Evolutionary conservation across 1,284 basidiomycete genomes (phyloP).

Genomic region (Ceratobasidium sp.): DNA sequence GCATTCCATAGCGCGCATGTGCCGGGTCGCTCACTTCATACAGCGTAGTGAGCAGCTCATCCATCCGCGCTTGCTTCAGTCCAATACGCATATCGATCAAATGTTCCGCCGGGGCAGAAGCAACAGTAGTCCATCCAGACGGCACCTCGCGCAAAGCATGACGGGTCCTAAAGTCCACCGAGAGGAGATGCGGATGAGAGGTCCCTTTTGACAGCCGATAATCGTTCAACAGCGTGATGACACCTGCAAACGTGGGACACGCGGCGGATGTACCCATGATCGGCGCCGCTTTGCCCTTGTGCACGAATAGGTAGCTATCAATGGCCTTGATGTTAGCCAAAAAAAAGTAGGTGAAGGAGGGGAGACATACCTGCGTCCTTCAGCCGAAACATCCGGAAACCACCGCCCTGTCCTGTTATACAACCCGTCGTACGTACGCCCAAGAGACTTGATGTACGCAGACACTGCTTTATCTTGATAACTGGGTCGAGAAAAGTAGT

Average conservation of each 20-base stretch:
- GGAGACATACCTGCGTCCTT: conserved; percentile 54
- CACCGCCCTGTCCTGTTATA: conserved; percentile 53
- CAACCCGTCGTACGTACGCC: conserved; percentile 51
- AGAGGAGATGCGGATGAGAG: conserved; percentile 11
- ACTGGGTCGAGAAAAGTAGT: conserved; percentile 66
- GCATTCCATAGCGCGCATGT: conserved; percentile 23
- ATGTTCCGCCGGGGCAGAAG: conserved; percentile 20
- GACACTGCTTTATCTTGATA: conserved; percentile 62
- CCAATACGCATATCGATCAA: conserved; percentile 34
- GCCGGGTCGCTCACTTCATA: conserved; percentile 32
- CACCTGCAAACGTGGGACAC: no score
- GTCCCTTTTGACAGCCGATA: conserved; percentile 52
- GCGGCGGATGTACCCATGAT: conserved; percentile 57
- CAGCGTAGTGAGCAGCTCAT: conserved; percentile 14
- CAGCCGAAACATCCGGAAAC: conserved; percentile 71
- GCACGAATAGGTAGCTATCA: conserved; percentile 51
- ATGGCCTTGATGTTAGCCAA: neutral
- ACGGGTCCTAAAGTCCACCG: conserved; percentile 9
- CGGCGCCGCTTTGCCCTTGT: conserved; percentile 40
- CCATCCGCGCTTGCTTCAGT: conserved; percentile 25
- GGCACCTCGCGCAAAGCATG: conserved; percentile 28
- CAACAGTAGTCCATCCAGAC: conserved; percentile 7
- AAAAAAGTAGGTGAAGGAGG: neutral
- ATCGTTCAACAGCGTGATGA: conserved; percentile 59
- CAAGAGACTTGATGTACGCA: conserved; percentile 55